phyloP scores from a whole-genome alignment of 2,329 filamentous ascomycete species.

The Curvularia verruculosa region DNA sequence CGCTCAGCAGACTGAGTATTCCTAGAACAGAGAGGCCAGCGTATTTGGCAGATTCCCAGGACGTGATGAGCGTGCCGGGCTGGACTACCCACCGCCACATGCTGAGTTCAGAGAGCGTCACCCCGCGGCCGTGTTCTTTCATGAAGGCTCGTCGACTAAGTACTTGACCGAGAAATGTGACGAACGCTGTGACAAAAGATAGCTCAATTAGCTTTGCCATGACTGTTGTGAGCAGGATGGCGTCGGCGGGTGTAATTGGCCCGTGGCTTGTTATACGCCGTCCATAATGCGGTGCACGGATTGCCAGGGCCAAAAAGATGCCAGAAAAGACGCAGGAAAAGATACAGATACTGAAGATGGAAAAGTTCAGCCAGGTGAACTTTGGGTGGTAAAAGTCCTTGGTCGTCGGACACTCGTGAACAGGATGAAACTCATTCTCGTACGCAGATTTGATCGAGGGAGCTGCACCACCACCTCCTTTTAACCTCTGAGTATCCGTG shows the following conservation, averaged over 20 bases:
- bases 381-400: slow-evolving; percentile 49
- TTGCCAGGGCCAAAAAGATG: slow-evolving; percentile 68
- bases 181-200: slow-evolving; percentile 77
- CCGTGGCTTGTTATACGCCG: slow-evolving; percentile 60
- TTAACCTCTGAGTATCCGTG: slow-evolving; percentile 31
- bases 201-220: slow-evolving; percentile 79
- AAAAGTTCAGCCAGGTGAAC: slow-evolving; percentile 57
- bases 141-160: slow-evolving; percentile 72
- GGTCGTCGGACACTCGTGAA: slow-evolving; percentile 46
- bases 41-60: slow-evolving; percentile 69
- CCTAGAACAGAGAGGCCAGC: slow-evolving; percentile 70
- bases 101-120: slow-evolving; percentile 76
- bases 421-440: slow-evolving; percentile 45
- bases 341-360: slow-evolving; percentile 56
- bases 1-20: slow-evolving; percentile 66
- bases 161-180: slow-evolving; percentile 75
- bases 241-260: slow-evolving; percentile 64
- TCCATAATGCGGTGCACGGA: slow-evolving; percentile 68
- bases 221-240: slow-evolving; percentile 70
- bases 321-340: slow-evolving; percentile 70
- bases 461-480: slow-evolving; percentile 12
- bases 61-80: slow-evolving; percentile 74
- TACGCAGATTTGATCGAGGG: slow-evolving; percentile 46
- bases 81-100: slow-evolving; percentile 73
- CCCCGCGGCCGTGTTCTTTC: slow-evolving; percentile 62